A percentile compares a stretch with the other conserved stretches of the same genome.
Evolutionary conservation across 257 asterid species (phyloP).

Genomic region (Forsythia viridissima): DNA sequence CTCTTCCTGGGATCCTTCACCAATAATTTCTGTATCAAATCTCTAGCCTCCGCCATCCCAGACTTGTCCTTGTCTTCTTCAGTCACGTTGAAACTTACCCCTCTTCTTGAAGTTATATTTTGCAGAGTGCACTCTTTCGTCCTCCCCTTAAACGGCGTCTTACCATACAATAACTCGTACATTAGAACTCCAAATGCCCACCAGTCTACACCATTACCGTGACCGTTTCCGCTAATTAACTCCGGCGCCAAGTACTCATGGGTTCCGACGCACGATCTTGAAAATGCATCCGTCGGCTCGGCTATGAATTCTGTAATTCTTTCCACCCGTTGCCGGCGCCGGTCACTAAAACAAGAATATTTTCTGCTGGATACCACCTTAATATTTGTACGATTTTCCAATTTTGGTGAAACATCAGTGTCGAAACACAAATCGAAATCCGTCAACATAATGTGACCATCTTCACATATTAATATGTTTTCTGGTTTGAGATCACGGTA

Average conservation of each 20-base stretch:
- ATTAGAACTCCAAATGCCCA: constrained; percentile 89
- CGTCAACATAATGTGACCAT: constrained; percentile 79
- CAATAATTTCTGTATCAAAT: constrained; percentile 68
- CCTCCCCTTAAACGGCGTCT: constrained; percentile 79
- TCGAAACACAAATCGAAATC: constrained; percentile 78
- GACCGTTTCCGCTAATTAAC: constrained; percentile 65
- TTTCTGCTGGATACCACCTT: constrained; percentile 8
- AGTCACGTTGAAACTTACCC: constrained; percentile 41
- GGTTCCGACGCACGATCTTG: constrained; percentile 81
- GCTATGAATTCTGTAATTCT: constrained; percentile 69
- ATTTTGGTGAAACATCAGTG: constrained; percentile 47
- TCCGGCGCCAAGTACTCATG: constrained; percentile 90
- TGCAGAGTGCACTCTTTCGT: constrained; percentile 87
- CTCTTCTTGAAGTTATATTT: constrained; percentile 72
- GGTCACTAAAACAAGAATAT: constrained; percentile 22
- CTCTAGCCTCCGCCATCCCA: constrained; percentile 56
- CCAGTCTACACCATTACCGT: constrained; percentile 93
- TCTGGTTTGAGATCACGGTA: constrained; percentile 86
- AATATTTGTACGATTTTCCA: constrained; percentile 36
- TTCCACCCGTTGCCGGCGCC: constrained; percentile 36
- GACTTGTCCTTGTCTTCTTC: constrained; percentile 34
- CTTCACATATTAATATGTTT: constrained; percentile 69
- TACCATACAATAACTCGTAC: constrained; percentile 62
- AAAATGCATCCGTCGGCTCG: constrained; percentile 72
- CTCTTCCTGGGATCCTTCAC: constrained; percentile 77